Evolutionary conservation across 179 eudicot species (phyloP), one percentile per base, ranked within the genome.

Genomic region (Camellia oleifera): DNA sequence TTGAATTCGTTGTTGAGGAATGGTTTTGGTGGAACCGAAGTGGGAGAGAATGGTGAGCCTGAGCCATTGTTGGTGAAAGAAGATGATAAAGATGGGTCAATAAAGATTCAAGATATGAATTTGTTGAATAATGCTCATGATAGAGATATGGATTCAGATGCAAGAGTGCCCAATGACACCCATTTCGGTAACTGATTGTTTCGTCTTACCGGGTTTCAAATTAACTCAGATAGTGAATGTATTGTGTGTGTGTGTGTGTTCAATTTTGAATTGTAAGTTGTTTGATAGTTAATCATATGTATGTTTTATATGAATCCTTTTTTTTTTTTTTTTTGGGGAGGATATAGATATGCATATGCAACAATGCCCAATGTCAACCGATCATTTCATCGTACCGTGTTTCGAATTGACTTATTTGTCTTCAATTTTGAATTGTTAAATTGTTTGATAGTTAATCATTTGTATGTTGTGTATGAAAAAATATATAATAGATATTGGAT

Each of bases 1-100:
- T 77, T 86, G 69, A 86, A 78, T 60, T 88, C 82, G n/a, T 84
- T 96, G 84, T 64, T 83, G 83, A 85, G 84, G 10, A 88, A 82
- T 83, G 98, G 97, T 42, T 92, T 92, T 82, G 23, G 76, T 9
- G 83, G 69, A 2, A 58, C 62, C 13, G 83, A 60, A n/a, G 77
- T n/a, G 40, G 64, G 52, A 7, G 88, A 62, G 71, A 78, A 13
- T 20, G 86, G 79, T 58, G 77, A 71, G 72, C 54, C 80, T 7
- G 69, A 32, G 32, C 32, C 32, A 32, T 1, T 54, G 76, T 61
- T 68, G 65, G 74, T 76, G 62, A 72, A 74, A 18, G 77, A 18
- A 20, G 81, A 45, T 71, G 72, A 11, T 56, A 75, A 54, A 45
- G 83, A 78, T 69, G 76, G 61, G 32, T 56, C 5, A 1, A 68